phyloP scores from a whole-genome alignment of 176 grass and related monocot genomes.

The Ensete ventricosum region DNA sequence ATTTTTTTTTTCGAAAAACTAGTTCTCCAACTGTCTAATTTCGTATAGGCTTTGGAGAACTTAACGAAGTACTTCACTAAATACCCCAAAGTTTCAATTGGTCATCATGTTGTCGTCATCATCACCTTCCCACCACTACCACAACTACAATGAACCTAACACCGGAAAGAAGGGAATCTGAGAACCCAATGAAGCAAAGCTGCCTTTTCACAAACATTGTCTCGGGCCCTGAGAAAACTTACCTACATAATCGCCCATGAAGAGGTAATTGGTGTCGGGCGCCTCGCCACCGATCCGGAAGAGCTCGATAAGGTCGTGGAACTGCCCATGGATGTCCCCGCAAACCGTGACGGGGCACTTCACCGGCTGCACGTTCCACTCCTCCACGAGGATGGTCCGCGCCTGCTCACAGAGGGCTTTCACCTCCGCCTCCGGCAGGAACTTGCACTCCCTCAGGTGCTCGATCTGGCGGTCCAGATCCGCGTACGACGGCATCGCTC shows the following conservation, averaged over 20 bases:
- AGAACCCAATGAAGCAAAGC: background rate
- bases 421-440: constrained; percentile 9
- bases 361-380: constrained; percentile 7
- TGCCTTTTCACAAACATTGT: background rate
- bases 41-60: too few species aligned
- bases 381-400: background rate
- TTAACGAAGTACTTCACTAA: too few species aligned
- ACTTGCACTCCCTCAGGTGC: constrained; percentile 1
- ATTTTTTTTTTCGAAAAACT: too few species aligned
- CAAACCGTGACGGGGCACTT: constrained; percentile 2
- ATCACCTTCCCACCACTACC: too few species aligned
- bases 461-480: constrained; percentile 11
- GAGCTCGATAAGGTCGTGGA: constrained; percentile 2
- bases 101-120: too few species aligned
- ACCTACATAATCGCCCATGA: constrained; percentile 8
- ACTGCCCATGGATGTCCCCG: constrained; percentile 5
- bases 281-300: constrained; percentile 4
- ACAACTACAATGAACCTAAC: too few species aligned
- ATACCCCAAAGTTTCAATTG: too few species aligned
- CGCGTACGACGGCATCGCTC: background rate
- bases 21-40: too few species aligned
- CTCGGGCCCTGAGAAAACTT: background rate
- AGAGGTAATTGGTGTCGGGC: constrained; percentile 1
- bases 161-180: background rate
- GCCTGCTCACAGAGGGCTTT: constrained; percentile 5